A percentile compares a stretch with the other conserved stretches of the same genome.
Conservation (phyloP, 2,329 filamentous ascomycete genomes). For the Onygenales sp. region DNA sequence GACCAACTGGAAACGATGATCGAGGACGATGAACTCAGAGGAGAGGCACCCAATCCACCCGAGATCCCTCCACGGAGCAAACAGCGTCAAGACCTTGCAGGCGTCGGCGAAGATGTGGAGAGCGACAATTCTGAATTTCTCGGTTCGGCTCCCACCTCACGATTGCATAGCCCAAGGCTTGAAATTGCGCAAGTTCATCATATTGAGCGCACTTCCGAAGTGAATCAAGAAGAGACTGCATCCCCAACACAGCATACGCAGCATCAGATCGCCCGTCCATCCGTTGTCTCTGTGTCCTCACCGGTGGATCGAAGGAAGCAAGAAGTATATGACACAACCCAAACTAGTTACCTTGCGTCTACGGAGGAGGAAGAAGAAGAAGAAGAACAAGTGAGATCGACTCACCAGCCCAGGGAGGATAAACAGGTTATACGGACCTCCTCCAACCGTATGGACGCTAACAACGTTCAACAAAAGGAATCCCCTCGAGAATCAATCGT, state of each 20-base stretch:
- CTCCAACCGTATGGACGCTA: not conserved
- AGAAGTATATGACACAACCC: too few species aligned
- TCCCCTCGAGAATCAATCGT: constrained; percentile 7
- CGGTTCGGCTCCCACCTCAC: not conserved
- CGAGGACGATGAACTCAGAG: constrained; percentile 22
- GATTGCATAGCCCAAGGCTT: not conserved
- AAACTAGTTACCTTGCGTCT: too few species aligned
- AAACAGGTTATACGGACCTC: not conserved
- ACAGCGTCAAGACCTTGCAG: not conserved
- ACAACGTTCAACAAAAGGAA: not conserved
- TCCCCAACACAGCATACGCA: not conserved
- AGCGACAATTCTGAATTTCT: not conserved
- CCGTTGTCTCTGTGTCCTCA: not conserved
- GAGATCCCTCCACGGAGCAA: constrained; percentile 6
- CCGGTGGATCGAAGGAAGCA: not conserved
- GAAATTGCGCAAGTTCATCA: not conserved
- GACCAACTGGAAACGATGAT: constrained; percentile 29
- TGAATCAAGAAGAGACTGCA: not conserved
- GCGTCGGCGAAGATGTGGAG: not conserved
- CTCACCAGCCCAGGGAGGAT: too few species aligned
- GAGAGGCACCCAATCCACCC: constrained; percentile 2
- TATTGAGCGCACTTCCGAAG: not conserved
- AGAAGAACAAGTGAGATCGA: too few species aligned
- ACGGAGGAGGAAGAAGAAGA: too few species aligned
- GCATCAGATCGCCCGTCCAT: not conserved